Evolutionary conservation across 345 rosid genomes (phyloP).

Genomic region (Theobroma cacao): DNA sequence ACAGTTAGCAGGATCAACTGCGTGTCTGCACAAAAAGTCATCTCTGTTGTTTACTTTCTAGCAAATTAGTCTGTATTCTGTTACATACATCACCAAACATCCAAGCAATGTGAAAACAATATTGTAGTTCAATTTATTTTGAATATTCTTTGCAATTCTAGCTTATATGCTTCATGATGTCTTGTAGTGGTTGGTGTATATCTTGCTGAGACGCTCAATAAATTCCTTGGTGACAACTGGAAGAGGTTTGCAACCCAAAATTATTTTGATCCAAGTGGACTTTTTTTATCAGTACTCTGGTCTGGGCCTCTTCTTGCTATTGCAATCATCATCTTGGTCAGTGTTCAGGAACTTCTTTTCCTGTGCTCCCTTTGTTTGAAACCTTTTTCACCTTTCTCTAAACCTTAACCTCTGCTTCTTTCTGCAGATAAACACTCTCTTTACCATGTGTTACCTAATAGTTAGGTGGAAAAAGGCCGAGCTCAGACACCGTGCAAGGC

Average conservation of each 20-base stretch:
- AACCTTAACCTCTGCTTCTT: background rate
- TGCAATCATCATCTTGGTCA: constrained; percentile 79
- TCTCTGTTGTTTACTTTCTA: background rate
- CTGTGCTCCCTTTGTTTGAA: background rate
- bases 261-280: constrained; percentile 83
- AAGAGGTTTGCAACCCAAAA: constrained; percentile 82
- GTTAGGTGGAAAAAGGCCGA: constrained; percentile 96
- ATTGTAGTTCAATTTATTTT: background rate
- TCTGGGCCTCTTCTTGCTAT: constrained; percentile 89
- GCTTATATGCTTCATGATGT: constrained; percentile 11
- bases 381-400: background rate
- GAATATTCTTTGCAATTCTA: background rate
- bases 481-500: constrained; percentile 85
- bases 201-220: constrained; percentile 80
- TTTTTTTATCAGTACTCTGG: constrained; percentile 84
- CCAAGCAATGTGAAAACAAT: background rate
- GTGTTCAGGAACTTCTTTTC: constrained; percentile 16
- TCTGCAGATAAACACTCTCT: constrained; percentile 80
- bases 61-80: background rate
- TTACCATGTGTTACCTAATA: constrained; percentile 70
- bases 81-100: background rate
- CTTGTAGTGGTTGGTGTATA: constrained; percentile 83
- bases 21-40: background rate
- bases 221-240: constrained; percentile 62
- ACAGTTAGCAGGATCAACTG: background rate